Evolutionary conservation across 129 eudicot genomes (phyloP).

Genomic region (Calendula officinalis): DNA sequence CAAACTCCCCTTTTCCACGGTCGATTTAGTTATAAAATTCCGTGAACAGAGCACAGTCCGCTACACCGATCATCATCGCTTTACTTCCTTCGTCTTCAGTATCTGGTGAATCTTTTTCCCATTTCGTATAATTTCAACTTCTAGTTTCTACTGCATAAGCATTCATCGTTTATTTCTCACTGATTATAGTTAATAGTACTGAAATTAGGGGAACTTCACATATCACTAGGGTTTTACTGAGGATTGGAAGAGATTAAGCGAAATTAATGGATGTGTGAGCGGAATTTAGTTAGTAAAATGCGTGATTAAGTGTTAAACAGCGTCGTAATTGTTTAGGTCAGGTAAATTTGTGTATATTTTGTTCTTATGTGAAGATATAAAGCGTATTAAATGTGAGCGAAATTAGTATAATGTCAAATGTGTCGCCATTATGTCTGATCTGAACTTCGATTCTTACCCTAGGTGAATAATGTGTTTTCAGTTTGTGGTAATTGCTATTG

Average conservation of each 20-base stretch:
- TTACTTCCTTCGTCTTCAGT: conserved; percentile 1
- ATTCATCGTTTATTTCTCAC: conserved; percentile 1
- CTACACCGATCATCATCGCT: conserved; percentile 2
- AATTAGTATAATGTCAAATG: background rate
- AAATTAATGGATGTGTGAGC: background rate
- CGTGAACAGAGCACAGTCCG: background rate
- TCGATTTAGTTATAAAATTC: background rate
- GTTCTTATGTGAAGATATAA: too few species aligned
- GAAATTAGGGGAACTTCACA: background rate
- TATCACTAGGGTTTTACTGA: background rate
- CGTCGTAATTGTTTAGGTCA: background rate
- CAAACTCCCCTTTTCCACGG: background rate
- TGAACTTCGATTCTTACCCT: background rate
- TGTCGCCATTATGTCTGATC: background rate
- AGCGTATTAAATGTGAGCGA: too few species aligned
- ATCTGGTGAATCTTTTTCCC: conserved; percentile 14
- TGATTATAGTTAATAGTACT: background rate
- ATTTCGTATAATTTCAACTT: background rate
- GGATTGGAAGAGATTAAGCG: background rate
- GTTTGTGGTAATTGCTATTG: conserved; percentile 6
- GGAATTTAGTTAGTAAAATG: background rate
- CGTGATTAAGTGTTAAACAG: background rate
- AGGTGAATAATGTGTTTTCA: background rate
- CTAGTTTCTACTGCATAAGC: background rate
- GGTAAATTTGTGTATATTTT: background rate